Percentiles rank a stretch among this genome's conserved stretches.
These are phyloP conservation scores for Penicillium digitatum DNA, from an alignment of 2,329 filamentous ascomycete genomes.

Conservation along the genomic window DNA sequence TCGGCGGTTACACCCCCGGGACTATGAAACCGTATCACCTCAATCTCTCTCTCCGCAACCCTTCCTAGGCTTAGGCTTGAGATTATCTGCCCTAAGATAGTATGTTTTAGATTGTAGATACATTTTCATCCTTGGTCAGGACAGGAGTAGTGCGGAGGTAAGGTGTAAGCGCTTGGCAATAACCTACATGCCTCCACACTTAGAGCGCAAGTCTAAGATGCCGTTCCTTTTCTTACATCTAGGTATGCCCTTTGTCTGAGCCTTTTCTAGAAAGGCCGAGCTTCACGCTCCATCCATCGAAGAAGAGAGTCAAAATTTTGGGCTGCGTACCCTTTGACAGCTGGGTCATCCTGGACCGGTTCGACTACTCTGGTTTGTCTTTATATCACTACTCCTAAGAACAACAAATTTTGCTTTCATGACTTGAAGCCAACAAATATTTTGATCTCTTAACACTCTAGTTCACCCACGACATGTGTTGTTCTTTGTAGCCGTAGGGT, in stretches of 20 bases:
- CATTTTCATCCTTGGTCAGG: neutral
- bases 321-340: neutral
- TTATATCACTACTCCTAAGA: neutral
- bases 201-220: neutral
- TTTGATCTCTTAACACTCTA: too few species aligned
- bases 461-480: too few species aligned
- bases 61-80: constrained; percentile 2
- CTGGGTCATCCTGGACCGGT: neutral
- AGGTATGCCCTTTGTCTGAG: neutral
- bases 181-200: too few species aligned
- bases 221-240: neutral
- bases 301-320: neutral
- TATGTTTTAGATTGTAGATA: constrained; percentile 2
- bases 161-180: neutral
- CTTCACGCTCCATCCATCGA: too few species aligned
- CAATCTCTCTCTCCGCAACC: constrained; percentile 3
- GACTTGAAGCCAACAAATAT: too few species aligned
- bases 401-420: neutral
- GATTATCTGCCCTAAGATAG: constrained; percentile 6
- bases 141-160: neutral
- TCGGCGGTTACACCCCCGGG: constrained; percentile 35
- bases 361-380: neutral
- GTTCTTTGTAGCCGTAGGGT: too few species aligned
- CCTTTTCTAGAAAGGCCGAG: neutral
- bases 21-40: constrained; percentile 27